phyloP scores from a whole-genome alignment of 2,329 filamentous ascomycete genomes.

The Fusarium clavum region DNA sequence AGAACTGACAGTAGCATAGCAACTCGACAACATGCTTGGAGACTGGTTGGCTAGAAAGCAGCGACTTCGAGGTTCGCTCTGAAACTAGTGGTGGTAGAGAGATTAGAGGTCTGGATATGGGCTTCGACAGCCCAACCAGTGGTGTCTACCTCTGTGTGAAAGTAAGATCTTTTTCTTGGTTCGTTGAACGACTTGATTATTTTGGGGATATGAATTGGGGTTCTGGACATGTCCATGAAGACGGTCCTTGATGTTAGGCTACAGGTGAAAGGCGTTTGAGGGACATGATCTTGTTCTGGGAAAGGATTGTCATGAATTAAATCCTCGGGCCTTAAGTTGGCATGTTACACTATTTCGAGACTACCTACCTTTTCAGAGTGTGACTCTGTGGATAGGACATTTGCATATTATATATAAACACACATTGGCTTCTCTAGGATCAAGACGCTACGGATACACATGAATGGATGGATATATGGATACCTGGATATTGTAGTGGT shows the following conservation, averaged over 20 bases:
- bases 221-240: constrained; percentile 42
- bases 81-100: constrained; percentile 14
- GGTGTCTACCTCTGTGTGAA: constrained; percentile 27
- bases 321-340: constrained; percentile 37
- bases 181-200: constrained; percentile 47
- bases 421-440: constrained; percentile 1
- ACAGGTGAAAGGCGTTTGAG: constrained; percentile 45
- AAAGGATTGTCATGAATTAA: constrained; percentile 44
- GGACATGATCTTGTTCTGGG: constrained; percentile 28
- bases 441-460: not conserved
- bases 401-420: constrained; percentile 24
- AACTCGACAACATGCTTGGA: constrained; percentile 88
- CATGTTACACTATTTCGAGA: constrained; percentile 19
- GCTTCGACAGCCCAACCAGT: constrained; percentile 17
- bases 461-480: not conserved
- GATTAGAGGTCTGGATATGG: not conserved
- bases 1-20: constrained; percentile 56
- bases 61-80: constrained; percentile 66
- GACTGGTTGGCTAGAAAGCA: constrained; percentile 82
- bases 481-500: constrained; percentile 1
- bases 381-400: constrained; percentile 20
- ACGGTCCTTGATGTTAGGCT: constrained; percentile 45
- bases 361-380: not conserved
- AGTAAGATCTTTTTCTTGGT: constrained; percentile 37
- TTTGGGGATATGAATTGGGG: constrained; percentile 40